Conservation (phyloP, 2,329 filamentous ascomycete species). For the Xylaria sp. region DNA sequence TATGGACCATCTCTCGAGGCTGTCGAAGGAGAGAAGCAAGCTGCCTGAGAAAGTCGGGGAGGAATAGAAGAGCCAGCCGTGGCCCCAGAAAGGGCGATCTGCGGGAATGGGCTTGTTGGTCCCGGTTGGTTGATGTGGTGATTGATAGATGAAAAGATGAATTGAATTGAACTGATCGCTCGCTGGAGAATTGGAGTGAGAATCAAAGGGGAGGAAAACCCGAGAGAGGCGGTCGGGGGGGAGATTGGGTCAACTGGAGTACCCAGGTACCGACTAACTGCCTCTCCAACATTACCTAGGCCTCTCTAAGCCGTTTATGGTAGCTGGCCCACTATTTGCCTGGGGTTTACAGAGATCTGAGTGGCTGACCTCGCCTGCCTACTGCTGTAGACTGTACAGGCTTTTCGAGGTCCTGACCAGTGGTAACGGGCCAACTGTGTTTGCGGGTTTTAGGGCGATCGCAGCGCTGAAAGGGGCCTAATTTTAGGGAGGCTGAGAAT, state of each 20-base stretch:
- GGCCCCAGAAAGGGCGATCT: conserved; percentile 41
- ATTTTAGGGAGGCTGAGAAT: conserved; percentile 31
- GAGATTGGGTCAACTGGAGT: conserved; percentile 31
- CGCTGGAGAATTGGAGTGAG: conserved; percentile 43
- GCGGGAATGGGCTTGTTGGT: conserved; percentile 30
- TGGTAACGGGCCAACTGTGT: conserved; percentile 32
- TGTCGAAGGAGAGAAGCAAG: conserved; percentile 37
- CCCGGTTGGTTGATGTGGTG: conserved; percentile 33
- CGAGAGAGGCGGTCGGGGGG: conserved; percentile 49
- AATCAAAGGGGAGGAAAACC: conserved; percentile 49
- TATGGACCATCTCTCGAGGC: conserved; percentile 46
- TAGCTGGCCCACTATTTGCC: conserved; percentile 23
- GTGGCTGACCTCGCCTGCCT: conserved; percentile 21
- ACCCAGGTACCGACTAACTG: conserved; percentile 24
- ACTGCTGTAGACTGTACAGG: neutral
- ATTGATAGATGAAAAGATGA: conserved; percentile 39
- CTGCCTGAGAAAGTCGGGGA: conserved; percentile 32
- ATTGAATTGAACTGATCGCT: conserved; percentile 44
- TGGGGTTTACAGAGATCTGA: conserved; percentile 15
- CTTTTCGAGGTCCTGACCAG: conserved; percentile 21
- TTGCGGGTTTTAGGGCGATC: conserved; percentile 27
- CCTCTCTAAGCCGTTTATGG: conserved; percentile 26
- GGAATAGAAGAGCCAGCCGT: conserved; percentile 45
- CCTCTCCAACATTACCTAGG: conserved; percentile 15
- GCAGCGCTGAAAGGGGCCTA: conserved; percentile 33